These are phyloP conservation scores for Euphorbia corollata DNA, from an alignment of 441 rosid species.

Conservation along the genomic window DNA sequence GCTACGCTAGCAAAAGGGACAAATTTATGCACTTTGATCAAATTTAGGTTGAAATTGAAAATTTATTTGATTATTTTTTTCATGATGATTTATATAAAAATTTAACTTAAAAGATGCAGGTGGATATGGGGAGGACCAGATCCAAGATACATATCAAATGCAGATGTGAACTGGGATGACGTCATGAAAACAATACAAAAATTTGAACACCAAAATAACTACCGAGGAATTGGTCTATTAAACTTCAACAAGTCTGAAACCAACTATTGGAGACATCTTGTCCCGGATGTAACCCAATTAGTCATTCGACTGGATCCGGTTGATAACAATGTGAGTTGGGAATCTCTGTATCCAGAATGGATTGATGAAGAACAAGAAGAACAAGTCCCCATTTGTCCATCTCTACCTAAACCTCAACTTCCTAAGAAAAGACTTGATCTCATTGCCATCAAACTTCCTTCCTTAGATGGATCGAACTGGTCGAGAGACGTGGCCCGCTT, in stretches of 20 bases:
- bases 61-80: too few species aligned
- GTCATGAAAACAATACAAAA: slow-evolving; percentile 36
- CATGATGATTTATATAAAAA: too few species aligned
- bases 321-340: slow-evolving; percentile 63
- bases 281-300: slow-evolving; percentile 35
- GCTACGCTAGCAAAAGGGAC: too few species aligned
- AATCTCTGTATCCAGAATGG: slow-evolving; percentile 81
- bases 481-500: slow-evolving; percentile 74
- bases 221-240: slow-evolving; percentile 55
- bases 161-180: slow-evolving; percentile 56
- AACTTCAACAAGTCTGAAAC: slow-evolving; percentile 59
- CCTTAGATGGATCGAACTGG: slow-evolving; percentile 70
- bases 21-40: too few species aligned
- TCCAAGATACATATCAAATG: slow-evolving; percentile 46
- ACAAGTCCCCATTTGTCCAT: slow-evolving; percentile 68
- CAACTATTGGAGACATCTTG: slow-evolving; percentile 47
- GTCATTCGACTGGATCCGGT: slow-evolving; percentile 43
- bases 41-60: too few species aligned
- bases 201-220: slow-evolving; percentile 33
- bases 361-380: slow-evolving; percentile 86
- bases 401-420: slow-evolving; percentile 48
- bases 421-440: slow-evolving; percentile 60
- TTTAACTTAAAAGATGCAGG: slow-evolving; percentile 23
- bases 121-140: slow-evolving; percentile 88
- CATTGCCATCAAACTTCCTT: slow-evolving; percentile 74